These are phyloP conservation scores for Quercus robur DNA, from an alignment of 306 rosid species.

Conservation along the genomic window DNA sequence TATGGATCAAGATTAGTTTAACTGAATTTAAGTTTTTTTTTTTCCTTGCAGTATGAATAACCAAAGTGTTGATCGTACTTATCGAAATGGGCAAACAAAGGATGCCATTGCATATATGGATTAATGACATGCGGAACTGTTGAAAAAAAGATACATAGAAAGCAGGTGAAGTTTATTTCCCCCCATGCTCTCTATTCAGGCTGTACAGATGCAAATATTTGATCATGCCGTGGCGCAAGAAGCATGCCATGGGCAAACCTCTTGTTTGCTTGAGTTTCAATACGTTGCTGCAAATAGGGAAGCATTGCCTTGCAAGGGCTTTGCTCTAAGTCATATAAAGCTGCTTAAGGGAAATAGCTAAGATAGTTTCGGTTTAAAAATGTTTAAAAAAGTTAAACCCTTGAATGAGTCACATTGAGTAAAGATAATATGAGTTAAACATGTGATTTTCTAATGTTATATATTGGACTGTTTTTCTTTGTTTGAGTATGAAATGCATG, in stretches of 20 bases:
- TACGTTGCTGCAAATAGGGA: not conserved
- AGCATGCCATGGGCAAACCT: no score
- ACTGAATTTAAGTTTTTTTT: not conserved
- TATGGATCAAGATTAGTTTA: slow-evolving; percentile 8
- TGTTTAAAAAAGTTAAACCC: not conserved
- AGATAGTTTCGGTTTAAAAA: not conserved
- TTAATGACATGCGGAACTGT: slow-evolving; percentile 94
- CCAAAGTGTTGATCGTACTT: slow-evolving; percentile 96
- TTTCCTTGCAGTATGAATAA: slow-evolving; percentile 70
- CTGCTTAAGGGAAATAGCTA: not conserved
- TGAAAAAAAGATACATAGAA: slow-evolving; percentile 89
- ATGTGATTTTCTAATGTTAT: not conserved
- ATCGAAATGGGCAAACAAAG: slow-evolving; percentile 89
- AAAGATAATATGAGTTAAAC: not conserved
- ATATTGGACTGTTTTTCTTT: not conserved
- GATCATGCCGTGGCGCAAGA: not conserved
- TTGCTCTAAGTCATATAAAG: not conserved
- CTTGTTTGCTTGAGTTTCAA: not conserved
- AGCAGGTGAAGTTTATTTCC: slow-evolving; percentile 56
- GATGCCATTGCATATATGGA: slow-evolving; percentile 77
- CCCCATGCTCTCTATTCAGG: not conserved
- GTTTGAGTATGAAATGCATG: not conserved
- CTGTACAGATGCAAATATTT: not conserved
- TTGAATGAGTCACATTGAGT: not conserved
- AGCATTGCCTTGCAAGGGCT: not conserved